phyloP scores from a whole-genome alignment of 2,329 filamentous ascomycete genomes.

The Rachicladosporium sp. region DNA sequence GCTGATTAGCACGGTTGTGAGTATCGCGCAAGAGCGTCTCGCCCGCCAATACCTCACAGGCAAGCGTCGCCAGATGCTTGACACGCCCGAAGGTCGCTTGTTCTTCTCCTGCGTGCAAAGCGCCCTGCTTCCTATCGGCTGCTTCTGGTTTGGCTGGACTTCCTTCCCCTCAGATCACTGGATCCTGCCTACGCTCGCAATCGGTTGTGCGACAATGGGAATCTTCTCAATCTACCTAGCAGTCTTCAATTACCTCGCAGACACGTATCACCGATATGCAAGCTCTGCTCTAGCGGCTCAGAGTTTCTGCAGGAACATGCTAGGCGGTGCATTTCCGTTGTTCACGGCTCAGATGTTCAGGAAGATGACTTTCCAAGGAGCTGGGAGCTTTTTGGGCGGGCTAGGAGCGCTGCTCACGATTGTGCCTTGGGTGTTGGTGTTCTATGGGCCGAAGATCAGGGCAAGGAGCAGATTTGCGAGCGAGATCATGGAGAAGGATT shows the following conservation, averaged over 20 bases:
- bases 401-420: slow-evolving; percentile 32
- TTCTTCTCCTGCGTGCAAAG: slow-evolving; percentile 40
- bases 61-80: not conserved
- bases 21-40: slow-evolving; percentile 8
- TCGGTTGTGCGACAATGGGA: slow-evolving; percentile 13
- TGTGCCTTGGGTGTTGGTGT: slow-evolving; percentile 22
- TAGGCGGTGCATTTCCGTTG: slow-evolving; percentile 26
- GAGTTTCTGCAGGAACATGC: slow-evolving; percentile 22
- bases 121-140: slow-evolving; percentile 32
- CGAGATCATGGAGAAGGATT: slow-evolving; percentile 16
- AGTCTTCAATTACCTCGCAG: slow-evolving; percentile 34
- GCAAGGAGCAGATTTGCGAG: slow-evolving; percentile 18
- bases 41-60: slow-evolving; percentile 4
- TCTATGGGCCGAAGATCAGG: slow-evolving; percentile 17
- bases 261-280: slow-evolving; percentile 26
- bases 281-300: slow-evolving; percentile 20
- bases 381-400: slow-evolving; percentile 22
- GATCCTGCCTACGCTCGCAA: slow-evolving; percentile 32
- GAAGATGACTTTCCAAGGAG: slow-evolving; percentile 24
- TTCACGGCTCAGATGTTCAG: slow-evolving; percentile 18
- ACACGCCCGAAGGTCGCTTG: slow-evolving; percentile 30
- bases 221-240: slow-evolving; percentile 34
- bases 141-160: slow-evolving; percentile 45
- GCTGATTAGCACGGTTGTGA: slow-evolving; percentile 18
- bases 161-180: slow-evolving; percentile 28